Evolutionary conservation across 768 basidiomycete species (phyloP), one percentile per base, ranked within the genome.

Genomic region (Tulasnella sp.): DNA sequence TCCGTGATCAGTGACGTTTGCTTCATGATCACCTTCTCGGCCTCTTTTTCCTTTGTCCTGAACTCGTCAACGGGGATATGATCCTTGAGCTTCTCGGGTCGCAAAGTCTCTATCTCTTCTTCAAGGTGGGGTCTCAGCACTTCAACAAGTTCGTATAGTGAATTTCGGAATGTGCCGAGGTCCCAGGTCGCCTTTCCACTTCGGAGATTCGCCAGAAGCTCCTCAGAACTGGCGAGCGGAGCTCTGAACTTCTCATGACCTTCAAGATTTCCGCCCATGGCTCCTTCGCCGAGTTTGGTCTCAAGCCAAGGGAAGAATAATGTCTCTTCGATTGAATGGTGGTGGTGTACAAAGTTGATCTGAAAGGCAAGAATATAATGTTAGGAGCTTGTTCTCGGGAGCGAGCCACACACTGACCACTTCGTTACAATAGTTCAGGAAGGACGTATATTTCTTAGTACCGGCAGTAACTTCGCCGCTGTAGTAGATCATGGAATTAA

Each of bases 81-180:
- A 26, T 72, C 71, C n/a, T 39, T 37, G 3, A 77, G 23, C 20
- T 39, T 48, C 35, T 77, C 75, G 5, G 75, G 37, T 42, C 46
- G 35, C 20, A 77, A 37, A 42, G 75, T 69, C 69, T 70, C 67
- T 37, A 77, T 77, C 61, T 77, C 75, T n/a, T 73, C 70, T n/a
- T 42, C n/a, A 20, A 77, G 75, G 40, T 77, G 75, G 23, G 74
- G 26, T n/a, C 67, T 42, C 37, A 77, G 67, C 18, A 48, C 32
- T 42, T 35, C 42, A 23, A 37, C 67, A 5, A 77, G 57, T 0
- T 35, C 67, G 39, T 77, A 44, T 20, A 77, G n/a, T 71, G 67
- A 5, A 0, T 61, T 51, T 2, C 40, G 35, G 32, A 77, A 44
- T 29, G 11, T 20, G 37, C n/a, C 61, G 75, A 51, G 15, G 40